phyloP scores from a whole-genome alignment of 441 rosid genomes.

The Pelargonium cotyledonis region DNA sequence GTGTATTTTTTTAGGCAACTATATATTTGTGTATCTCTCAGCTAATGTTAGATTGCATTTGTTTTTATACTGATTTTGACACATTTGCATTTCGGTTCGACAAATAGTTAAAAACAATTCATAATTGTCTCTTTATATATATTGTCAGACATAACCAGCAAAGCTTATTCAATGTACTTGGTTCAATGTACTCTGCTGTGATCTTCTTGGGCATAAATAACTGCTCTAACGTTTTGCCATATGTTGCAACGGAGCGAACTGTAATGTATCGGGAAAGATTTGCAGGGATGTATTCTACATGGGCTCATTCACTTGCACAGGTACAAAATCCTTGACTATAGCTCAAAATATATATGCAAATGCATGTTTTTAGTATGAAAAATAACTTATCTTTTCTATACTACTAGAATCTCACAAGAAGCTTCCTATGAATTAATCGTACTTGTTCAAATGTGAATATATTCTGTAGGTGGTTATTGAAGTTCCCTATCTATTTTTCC shows the following conservation, averaged over 20 bases:
- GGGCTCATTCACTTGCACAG: constrained; percentile 44
- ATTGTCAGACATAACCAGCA: constrained; percentile 47
- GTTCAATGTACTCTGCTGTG: constrained; percentile 35
- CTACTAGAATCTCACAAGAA: not conserved
- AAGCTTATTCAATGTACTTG: constrained; percentile 42
- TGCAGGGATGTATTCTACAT: constrained; percentile 54
- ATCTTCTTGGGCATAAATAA: constrained; percentile 46
- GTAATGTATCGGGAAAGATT: constrained; percentile 59
- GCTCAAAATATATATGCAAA: not conserved
- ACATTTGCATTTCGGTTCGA: no score
- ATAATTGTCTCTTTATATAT: no score
- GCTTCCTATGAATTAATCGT: not conserved
- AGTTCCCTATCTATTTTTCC: constrained; percentile 42
- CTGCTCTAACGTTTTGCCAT: constrained; percentile 35
- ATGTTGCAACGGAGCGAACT: constrained; percentile 36
- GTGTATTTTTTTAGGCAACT: not conserved
- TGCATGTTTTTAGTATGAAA: no score
- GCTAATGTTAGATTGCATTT: not conserved
- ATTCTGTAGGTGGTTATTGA: constrained; percentile 37
- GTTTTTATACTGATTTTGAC: not conserved
- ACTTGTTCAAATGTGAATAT: not conserved
- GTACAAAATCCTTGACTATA: constrained; percentile 6
- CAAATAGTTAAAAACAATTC: no score
- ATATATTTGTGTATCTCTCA: not conserved
- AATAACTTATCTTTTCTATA: no score